Conservation (phyloP, 805 yeast genomes). For the Ogataea degrootiae region DNA sequence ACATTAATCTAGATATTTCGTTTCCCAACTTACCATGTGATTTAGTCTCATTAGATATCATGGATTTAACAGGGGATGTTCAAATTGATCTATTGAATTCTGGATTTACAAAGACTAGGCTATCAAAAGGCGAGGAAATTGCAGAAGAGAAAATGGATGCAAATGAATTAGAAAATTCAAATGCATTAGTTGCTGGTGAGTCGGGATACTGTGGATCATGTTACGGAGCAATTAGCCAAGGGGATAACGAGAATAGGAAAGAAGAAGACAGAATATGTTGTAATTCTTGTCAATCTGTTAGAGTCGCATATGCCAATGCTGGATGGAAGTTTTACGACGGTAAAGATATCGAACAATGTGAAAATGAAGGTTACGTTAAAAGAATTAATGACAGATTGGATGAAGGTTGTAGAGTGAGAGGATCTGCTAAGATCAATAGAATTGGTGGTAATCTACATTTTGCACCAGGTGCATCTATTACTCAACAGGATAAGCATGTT, state of each 20-base stretch:
- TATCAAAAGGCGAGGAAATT: conserved; percentile 50
- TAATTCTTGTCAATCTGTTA: conserved; percentile 78
- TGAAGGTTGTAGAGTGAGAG: conserved; percentile 88
- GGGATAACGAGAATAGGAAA: conserved; percentile 36
- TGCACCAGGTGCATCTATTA: conserved; percentile 86
- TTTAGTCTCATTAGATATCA: conserved; percentile 70
- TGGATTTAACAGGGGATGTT: conserved; percentile 85
- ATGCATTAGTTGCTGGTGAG: conserved; percentile 19
- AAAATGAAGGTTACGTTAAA: conserved; percentile 77
- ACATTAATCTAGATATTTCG: conserved; percentile 73
- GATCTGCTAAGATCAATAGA: conserved; percentile 74
- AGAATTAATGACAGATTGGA: conserved; percentile 50
- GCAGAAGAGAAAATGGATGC: conserved; percentile 35
- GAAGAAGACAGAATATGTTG: conserved; percentile 58
- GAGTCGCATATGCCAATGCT: conserved; percentile 66
- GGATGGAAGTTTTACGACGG: conserved; percentile 95
- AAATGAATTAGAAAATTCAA: conserved; percentile 26
- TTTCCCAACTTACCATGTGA: conserved; percentile 89
- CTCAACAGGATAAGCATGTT: conserved; percentile 56
- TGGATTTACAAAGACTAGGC: conserved; percentile 68
- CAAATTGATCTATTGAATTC: conserved; percentile 67
- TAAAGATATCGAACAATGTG: conserved; percentile 82
- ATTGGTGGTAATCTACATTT: conserved; percentile 90
- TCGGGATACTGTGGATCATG: conserved; percentile 78
- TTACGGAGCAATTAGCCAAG: conserved; percentile 74